phyloP scores from a whole-genome alignment of 352 stramenopile species.

The Globisporangium sylvaticum region DNA sequence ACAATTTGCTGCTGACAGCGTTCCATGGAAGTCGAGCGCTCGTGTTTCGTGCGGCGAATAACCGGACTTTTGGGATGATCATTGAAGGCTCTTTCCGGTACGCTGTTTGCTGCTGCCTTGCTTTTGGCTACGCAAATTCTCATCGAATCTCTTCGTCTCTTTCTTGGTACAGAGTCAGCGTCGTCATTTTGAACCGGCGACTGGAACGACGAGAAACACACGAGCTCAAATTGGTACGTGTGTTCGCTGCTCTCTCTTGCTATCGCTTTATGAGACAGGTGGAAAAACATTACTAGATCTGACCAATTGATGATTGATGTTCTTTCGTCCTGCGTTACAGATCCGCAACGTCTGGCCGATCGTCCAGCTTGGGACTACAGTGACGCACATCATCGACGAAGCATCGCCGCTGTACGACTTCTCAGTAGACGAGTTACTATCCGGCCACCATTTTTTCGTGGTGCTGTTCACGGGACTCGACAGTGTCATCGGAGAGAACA shows the following conservation, averaged over 20 bases:
- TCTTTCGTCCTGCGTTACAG: constrained; percentile 9
- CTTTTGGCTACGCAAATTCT: not conserved
- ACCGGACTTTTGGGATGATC: constrained; percentile 42
- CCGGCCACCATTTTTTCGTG: constrained; percentile 46
- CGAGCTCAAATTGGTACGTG: constrained; percentile 37
- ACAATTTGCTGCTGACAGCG: constrained; percentile 41
- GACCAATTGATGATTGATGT: not conserved
- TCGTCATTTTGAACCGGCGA: constrained; percentile 45
- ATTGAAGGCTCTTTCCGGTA: constrained; percentile 61
- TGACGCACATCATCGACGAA: constrained; percentile 58
- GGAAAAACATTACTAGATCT: not conserved
- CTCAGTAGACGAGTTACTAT: constrained; percentile 41
- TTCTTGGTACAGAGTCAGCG: constrained; percentile 30
- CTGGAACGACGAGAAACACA: constrained; percentile 44
- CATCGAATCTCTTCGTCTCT: not conserved
- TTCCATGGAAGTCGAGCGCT: constrained; percentile 49
- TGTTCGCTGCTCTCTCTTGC: not conserved
- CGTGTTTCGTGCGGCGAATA: constrained; percentile 61
- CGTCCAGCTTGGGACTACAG: constrained; percentile 46
- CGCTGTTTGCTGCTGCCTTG: not conserved
- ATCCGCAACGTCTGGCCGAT: constrained; percentile 62
- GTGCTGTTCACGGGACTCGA: constrained; percentile 55
- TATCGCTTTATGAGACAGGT: not conserved
- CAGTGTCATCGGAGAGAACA: constrained; percentile 51
- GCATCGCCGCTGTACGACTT: constrained; percentile 43